Evolutionary conservation across 2,329 filamentous ascomycete genomes (phyloP), one percentile per base, ranked within the genome.

Genomic region (Aotearoamyces nothofagi): DNA sequence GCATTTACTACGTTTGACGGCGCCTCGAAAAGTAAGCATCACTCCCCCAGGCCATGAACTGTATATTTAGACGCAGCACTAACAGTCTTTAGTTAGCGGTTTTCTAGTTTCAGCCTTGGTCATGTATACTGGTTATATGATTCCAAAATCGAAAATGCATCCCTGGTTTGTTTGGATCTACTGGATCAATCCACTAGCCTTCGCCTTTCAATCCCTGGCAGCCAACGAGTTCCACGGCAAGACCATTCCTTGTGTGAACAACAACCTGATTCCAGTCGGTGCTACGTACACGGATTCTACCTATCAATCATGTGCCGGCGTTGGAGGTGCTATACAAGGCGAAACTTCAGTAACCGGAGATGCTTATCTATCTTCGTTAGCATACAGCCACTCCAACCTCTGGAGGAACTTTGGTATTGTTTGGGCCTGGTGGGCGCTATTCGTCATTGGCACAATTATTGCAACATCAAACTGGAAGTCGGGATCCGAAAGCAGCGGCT

Each of bases 151-250:
- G 10, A 72, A 31, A 50, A 87, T 90, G 78, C 63, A 78, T 5
- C 66, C 57, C 3, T 76, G 69, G 68, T 63, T 77, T 14, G 52
- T 57, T 3, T 77, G 71, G 71, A 46, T 76, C 3, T 72, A 62
- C 35, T 74, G 69, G 66, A 63, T 76, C 13, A 63, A 78, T 37
- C 77, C 77, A 0, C 53, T 83, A 3, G 67, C 76, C 0, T 82
- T 81, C 33, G 71, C 61, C 0, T 83, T 81, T 33, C 71, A 81
- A 38, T 66, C 65, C 0, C 49, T 84, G 0, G 83, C 83, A 40
- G 65, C 79, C 39, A 90, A 90, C 52, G 78, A 84, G 44, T 81
- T 83, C 33, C 61, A 77, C 37, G 54, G 52, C 17, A 54, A 76
- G 43, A 55, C 42, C 2, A 60, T 71, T 11, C 51, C 56, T 1